Base-by-base conservation (phyloP, 441 rosid species). In the Corymbia calophylla region DNA sequence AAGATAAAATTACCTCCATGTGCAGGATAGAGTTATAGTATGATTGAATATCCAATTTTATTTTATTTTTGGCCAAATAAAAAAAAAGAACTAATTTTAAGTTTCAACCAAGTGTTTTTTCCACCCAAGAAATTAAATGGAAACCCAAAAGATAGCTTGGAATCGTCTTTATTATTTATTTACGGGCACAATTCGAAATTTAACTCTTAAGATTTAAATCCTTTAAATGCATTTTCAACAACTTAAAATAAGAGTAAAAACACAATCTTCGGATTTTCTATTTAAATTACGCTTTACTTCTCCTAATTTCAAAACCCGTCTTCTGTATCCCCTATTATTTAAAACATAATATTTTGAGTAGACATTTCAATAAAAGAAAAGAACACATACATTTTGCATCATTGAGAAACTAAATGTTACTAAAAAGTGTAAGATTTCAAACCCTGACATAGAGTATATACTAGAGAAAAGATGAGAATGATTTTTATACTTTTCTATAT, bases 281-380 rank as follows among this genome's bases (percentile, higher is more conserved):
- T 35, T 70, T 35, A 35, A 70, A 2, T 70, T 39, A 39, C 8
- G 27, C 81, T 70, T 35, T 70, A 70, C 81, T 2, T 70, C 81
- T 35, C 6, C 81, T 9, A 5, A 70, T 35, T 70, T 35, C 19
- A 9, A 70, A 35, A 70, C 27, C 27, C 5, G 3, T 70, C 23
- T 70, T 70, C 35, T 10, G 8, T 19, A 70, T 70, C 27, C 3
- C 48, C 48, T 35, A 70, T 70, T 19, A 23, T 70, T 21, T 7
- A 19, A 64, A 35, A 70, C 81, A 35, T 19, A 70, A 35, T 10
- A 70, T 70, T 70, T 19, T 35, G 27, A 70, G 5, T 7, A 32
- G 47, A 68, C 23, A 68, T 68, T 0, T 1, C 2, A 12, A 25
- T 6, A 9, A 35, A 35, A 35, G 19, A 8, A 66, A 68, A 32